phyloP scores from a whole-genome alignment of 257 asterid genomes.

The Euphrasia confusa region DNA sequence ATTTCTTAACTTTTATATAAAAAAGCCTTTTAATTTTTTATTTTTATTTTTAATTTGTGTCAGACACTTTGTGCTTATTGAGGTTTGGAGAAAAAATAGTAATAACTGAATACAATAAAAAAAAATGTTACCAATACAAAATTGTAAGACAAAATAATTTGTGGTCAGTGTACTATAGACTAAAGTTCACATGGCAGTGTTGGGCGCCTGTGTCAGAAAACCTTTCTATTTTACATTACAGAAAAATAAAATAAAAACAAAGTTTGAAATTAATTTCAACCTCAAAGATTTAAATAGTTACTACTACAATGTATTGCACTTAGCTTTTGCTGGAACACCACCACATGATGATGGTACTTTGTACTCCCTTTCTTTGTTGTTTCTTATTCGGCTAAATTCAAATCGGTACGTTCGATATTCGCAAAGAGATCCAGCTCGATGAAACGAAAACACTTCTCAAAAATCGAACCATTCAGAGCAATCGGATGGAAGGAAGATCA shows the following conservation, averaged over 20 bases:
- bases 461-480: too few species aligned
- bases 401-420: background rate
- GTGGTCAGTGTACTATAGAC: too few species aligned
- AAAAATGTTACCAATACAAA: too few species aligned
- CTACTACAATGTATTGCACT: background rate
- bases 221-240: conserved; percentile 11
- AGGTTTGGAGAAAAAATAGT: too few species aligned
- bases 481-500: too few species aligned
- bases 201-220: conserved; percentile 26
- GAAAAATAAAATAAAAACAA: background rate
- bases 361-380: background rate
- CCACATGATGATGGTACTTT: conserved; percentile 15
- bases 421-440: background rate
- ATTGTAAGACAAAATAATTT: too few species aligned
- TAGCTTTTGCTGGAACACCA: conserved; percentile 15
- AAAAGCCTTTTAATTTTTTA: too few species aligned
- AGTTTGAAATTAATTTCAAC: conserved; percentile 1
- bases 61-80: too few species aligned
- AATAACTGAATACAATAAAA: too few species aligned
- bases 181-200: conserved; percentile 31
- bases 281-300: background rate
- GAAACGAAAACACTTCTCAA: too few species aligned
- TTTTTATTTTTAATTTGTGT: too few species aligned
- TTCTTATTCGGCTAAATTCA: background rate
- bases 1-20: too few species aligned